Base-by-base conservation (phyloP, 2,329 filamentous ascomycete species). In the Cytospora paraplurivora region DNA sequence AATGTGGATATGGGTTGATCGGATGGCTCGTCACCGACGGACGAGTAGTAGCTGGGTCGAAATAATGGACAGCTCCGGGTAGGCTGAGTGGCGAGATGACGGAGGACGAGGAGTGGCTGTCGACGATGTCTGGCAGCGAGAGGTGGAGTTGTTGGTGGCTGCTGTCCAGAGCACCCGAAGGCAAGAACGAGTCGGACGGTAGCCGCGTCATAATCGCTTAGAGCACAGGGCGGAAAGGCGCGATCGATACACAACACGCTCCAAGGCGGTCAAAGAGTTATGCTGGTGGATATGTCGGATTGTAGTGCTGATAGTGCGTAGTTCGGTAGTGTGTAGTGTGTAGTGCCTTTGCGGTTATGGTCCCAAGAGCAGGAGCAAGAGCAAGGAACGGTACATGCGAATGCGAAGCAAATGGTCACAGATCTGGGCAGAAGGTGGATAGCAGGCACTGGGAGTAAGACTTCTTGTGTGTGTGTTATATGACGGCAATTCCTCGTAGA, bases 121-220 rank as follows among this genome's bases (percentile, higher is more conserved):
- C 69, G 64, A 71, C 71, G 34, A 73, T 61, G 59, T 19, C 41
- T 19, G 41, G 5, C 63, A 68, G 68, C 59, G 70, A 67, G 54
- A 69, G 56, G 33, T 72, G 68, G 33, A 67, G 69, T 49, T 74
- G 51, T 19, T 50, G 59, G 59, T 61, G n/a, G n/a, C n/a, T 73
- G 68, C 70, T 71, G 55, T 78, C 76, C 65, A 72, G 69, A 58
- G 72, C 73, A 66, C 76, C 75, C 54, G 74, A 74, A 12, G 78
- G 76, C 69, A 78, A 71, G 70, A 80, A 79, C 34, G 78, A 76
- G 67, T 81, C 77, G 64, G 76, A 72, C 38, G 75, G 74, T 38
- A 78, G 64, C 66, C 75, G 79, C 66, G 75, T 73, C 78, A 81
- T 80, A 67, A 71, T 65, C 56, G 66, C 15, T 33, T 49, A 44